Evolutionary conservation across 2,329 filamentous ascomycete species (phyloP).

Genomic region (Fonsecaea erecta): DNA sequence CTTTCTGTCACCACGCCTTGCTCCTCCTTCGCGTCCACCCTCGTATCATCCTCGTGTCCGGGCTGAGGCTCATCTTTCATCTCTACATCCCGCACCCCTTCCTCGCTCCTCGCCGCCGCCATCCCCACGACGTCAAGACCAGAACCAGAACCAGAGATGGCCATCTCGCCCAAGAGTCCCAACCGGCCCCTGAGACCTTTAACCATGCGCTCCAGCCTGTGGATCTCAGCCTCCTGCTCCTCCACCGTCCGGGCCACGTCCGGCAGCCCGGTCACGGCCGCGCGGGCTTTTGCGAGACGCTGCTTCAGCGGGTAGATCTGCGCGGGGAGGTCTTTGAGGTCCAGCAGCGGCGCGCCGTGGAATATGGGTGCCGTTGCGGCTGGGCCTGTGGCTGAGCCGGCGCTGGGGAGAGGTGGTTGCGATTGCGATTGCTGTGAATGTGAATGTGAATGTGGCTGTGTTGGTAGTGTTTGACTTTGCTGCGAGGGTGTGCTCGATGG

Average conservation of each 20-base stretch:
- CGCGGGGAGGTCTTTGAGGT: conserved; percentile 76
- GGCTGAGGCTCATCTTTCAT: conserved; percentile 10
- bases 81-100: conserved; percentile 4
- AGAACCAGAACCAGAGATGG: background rate
- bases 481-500: conserved; percentile 41
- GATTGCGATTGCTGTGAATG: conserved; percentile 21
- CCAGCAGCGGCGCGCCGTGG: conserved; percentile 47
- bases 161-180: conserved; percentile 46
- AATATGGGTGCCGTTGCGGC: conserved; percentile 25
- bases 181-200: conserved; percentile 47
- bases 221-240: conserved; percentile 53
- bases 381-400: background rate
- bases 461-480: conserved; percentile 38
- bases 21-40: background rate
- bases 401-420: conserved; percentile 33
- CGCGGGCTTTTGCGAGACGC: conserved; percentile 78
- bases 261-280: conserved; percentile 48
- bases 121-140: no score
- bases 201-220: conserved; percentile 48
- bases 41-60: background rate
- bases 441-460: no score
- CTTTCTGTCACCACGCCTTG: no score
- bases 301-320: conserved; percentile 80
- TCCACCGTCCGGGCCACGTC: conserved; percentile 51
- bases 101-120: background rate